Evolutionary conservation across 2,329 filamentous ascomycete genomes (phyloP).

Genomic region (Amylocarpus encephaloides): DNA sequence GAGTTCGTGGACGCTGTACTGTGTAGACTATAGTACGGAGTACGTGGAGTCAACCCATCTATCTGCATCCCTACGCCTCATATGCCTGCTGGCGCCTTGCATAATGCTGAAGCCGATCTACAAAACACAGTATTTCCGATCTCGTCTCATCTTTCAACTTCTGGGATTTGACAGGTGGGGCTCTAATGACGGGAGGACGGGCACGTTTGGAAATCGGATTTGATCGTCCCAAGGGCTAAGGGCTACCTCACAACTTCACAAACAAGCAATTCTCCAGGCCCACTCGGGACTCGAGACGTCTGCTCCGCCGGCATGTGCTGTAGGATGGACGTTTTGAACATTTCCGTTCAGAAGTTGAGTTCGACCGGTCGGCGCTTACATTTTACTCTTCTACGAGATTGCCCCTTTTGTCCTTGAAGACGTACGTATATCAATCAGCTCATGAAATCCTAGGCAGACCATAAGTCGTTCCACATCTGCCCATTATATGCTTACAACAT

Average conservation of each 20-base stretch:
- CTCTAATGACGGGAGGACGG: not conserved
- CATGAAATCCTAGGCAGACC: slow-evolving; percentile 1
- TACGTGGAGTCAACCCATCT: not conserved
- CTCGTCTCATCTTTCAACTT: slow-evolving; percentile 22
- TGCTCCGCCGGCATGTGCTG: slow-evolving; percentile 21
- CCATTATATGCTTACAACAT: slow-evolving; percentile 60
- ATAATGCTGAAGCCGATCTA: slow-evolving; percentile 16
- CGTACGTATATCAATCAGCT: slow-evolving; percentile 18
- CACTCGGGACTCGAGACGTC: slow-evolving; percentile 4
- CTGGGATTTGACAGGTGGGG: not conserved
- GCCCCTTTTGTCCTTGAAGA: slow-evolving; percentile 12
- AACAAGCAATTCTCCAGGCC: slow-evolving; percentile 20
- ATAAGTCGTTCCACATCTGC: slow-evolving; percentile 13
- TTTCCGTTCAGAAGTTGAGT: slow-evolving; percentile 11
- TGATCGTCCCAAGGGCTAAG: slow-evolving; percentile 18
- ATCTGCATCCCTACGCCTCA: not conserved
- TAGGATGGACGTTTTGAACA: slow-evolving; percentile 22
- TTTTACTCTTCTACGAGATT: slow-evolving; percentile 9
- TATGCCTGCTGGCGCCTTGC: slow-evolving; percentile 1
- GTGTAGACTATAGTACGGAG: too few relatives aligned
- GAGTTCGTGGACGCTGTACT: too few relatives aligned
- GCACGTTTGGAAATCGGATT: slow-evolving; percentile 12
- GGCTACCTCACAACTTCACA: slow-evolving; percentile 4
- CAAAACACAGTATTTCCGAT: slow-evolving; percentile 16
- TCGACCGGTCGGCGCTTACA: slow-evolving; percentile 7